Conservation (phyloP, 129 eudicot genomes). For the Artemisia argyi region DNA sequence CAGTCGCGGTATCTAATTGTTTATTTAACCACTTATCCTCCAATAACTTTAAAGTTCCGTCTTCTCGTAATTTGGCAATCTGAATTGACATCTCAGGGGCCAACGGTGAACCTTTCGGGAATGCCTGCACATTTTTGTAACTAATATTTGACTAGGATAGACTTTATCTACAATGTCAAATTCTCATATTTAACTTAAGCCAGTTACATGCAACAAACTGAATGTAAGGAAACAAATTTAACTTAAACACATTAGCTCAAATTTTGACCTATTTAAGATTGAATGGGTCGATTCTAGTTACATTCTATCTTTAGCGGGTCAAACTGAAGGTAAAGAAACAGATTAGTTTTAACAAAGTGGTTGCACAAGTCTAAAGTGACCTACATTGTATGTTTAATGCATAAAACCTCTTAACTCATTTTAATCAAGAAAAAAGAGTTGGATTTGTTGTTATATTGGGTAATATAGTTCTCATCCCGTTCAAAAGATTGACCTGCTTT, state of each 20-base stretch:
- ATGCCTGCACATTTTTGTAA: slow-evolving; percentile 22
- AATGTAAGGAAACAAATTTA: too few species aligned
- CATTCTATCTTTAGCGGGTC: too few species aligned
- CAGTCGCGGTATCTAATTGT: neutral
- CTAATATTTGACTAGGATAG: neutral
- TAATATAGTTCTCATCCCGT: neutral
- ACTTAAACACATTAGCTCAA: too few species aligned
- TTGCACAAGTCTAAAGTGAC: too few species aligned
- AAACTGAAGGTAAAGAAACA: too few species aligned
- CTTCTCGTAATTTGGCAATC: slow-evolving; percentile 40
- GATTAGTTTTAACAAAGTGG: too few species aligned
- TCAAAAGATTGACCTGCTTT: too few species aligned
- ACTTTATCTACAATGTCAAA: neutral
- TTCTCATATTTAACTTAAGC: too few species aligned
- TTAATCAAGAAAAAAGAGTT: neutral
- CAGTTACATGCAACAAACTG: too few species aligned
- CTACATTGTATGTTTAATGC: neutral
- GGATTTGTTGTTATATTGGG: too few species aligned
- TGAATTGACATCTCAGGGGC: slow-evolving; percentile 33
- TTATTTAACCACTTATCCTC: slow-evolving; percentile 34
- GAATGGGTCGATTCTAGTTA: too few species aligned
- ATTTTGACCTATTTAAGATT: too few species aligned
- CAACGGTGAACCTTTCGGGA: slow-evolving; percentile 37
- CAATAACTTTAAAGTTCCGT: slow-evolving; percentile 33
- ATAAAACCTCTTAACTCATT: neutral